Evolutionary conservation across 169 alveolate genomes (phyloP), one percentile per base, ranked within the genome.

Genomic region (Cryptosporidium ubiquitum): DNA sequence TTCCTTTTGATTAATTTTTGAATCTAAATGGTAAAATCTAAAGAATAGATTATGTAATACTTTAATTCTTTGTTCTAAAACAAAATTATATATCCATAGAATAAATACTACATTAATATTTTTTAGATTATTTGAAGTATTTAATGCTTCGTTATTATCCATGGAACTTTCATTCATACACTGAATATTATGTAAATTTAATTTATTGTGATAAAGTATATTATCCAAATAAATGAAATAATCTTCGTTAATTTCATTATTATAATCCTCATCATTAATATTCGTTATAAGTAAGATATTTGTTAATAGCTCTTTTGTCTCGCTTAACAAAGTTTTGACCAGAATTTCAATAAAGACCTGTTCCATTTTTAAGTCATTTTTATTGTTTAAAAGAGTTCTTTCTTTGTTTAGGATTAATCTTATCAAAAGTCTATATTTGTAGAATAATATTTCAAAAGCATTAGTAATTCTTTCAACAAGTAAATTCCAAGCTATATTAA

Each of bases 221-320:
- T 66, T 47, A 42, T 64, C 89, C 29, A 79, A 40, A 79, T 60
- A 61, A 31, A 79, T 29, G 37, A 37, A 39, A 31, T 79, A 58
- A n/a, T 64, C 89, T 9, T 79, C 75, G 39, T 37, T 79, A 23
- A 66, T 60, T 18, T 79, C 89, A 58, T 42, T 39, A 20, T 2
- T 10, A 16, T 79, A 33, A 26, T 61, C 75, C 10, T 79, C 79
- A 40, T 58, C 55, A n/a, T 37, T 52, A 29, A 64, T 79, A 42
- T 79, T 64, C 23, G 89, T 29, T 12, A 61, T 52, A 23, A 79
- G 39, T 29, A 79, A 26, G 35, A 79, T 58, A 31, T 55, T 64
- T 12, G 61, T 58, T n/a, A 79, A 66, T 16, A 79, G 52, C 16
- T 79, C 89, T 4, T 64, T 79, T 61, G 89, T 79, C 44, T 79